Base-by-base conservation (phyloP, 305 asterid species). In the Solanum hybrid region DNA sequence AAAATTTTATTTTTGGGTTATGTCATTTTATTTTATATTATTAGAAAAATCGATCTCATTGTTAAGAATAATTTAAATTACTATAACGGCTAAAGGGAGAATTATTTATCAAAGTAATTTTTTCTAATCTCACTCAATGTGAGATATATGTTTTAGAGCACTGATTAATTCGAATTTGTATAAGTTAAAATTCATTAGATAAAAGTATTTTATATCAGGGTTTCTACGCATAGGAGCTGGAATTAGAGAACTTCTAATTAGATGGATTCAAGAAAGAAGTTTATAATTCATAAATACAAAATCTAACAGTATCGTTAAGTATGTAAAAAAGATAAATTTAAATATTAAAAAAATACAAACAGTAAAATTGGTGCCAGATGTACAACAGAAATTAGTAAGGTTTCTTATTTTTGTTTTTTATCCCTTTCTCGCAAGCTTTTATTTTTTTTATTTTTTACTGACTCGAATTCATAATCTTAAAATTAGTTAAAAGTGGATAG, bases 401-500 rank as follows among this genome's bases (percentile, higher is more conserved):
- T 57, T 57, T 57, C 10, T 18, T 57, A 18, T 6, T 57, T 57
- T 57, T 18, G 1, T 6, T 57, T 57, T 18, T 57, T 57, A 57
- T 57, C 1, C 24, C 0, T 57, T 6, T 57, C n/a, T 7, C 1
- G 4, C 67, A 0, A 6, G 3, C 10, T 51, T 51, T 20, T 1
- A 57, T 18, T 57, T 6, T 57, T 42, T 57, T 57, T 18, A 2
- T 1, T 6, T 18, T 0, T 57, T 57, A 57, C n/a, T 20, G 0
- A 57, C 11, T 6, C n/a, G 2, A 57, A 57, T 0, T 57, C 4
- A 18, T 57, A 57, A 18, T 0, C n/a, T 6, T 57, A 57, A 18
- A 57, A 57, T 6, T 18, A 18, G 0, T 18, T 57, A 1, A 18
- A 57, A 57, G 0, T 18, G 24, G 0, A 2, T 0, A 6, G 4